A percentile compares a stretch with the other conserved stretches of the same genome.
phyloP scores from a whole-genome alignment of 23 red algal genomes.

The Agarophyton chilense region DNA sequence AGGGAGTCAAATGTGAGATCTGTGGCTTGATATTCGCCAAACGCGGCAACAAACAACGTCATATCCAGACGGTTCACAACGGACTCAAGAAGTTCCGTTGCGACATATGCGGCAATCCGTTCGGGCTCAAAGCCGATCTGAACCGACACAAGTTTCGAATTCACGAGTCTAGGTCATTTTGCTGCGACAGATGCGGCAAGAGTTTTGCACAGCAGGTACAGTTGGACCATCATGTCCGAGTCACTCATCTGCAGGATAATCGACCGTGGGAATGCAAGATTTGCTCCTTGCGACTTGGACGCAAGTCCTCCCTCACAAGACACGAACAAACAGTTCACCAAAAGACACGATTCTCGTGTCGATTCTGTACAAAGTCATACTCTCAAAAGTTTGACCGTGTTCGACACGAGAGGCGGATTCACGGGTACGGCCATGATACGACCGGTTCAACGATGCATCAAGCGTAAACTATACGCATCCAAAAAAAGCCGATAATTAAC shows the following conservation, averaged over 20 bases:
- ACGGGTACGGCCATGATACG: neutral
- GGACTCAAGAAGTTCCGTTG: constrained; percentile 43
- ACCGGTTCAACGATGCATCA: neutral
- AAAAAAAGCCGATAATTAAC: no score
- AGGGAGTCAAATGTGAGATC: constrained; percentile 22
- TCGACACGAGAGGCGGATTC: constrained; percentile 36
- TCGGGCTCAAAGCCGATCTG: constrained; percentile 61
- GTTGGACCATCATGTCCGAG: constrained; percentile 38
- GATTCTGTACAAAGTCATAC: constrained; percentile 43
- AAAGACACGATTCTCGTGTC: constrained; percentile 37
- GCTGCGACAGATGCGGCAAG: constrained; percentile 48
- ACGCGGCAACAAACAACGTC: constrained; percentile 45
- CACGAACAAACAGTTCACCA: constrained; percentile 60
- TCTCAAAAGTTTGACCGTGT: constrained; percentile 59
- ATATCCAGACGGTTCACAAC: constrained; percentile 55
- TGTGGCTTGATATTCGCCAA: constrained; percentile 52
- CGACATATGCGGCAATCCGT: constrained; percentile 41
- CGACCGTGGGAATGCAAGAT: constrained; percentile 54
- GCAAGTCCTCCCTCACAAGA: constrained; percentile 52
- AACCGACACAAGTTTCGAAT: constrained; percentile 38
- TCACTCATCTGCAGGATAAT: constrained; percentile 40
- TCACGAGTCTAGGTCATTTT: constrained; percentile 39
- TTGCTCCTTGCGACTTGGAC: constrained; percentile 37
- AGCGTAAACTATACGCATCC: no score
- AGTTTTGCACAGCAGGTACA: constrained; percentile 37